These are phyloP conservation scores for Guyanaporus albipodus DNA, from an alignment of 768 basidiomycete species.

Conservation along the genomic window DNA sequence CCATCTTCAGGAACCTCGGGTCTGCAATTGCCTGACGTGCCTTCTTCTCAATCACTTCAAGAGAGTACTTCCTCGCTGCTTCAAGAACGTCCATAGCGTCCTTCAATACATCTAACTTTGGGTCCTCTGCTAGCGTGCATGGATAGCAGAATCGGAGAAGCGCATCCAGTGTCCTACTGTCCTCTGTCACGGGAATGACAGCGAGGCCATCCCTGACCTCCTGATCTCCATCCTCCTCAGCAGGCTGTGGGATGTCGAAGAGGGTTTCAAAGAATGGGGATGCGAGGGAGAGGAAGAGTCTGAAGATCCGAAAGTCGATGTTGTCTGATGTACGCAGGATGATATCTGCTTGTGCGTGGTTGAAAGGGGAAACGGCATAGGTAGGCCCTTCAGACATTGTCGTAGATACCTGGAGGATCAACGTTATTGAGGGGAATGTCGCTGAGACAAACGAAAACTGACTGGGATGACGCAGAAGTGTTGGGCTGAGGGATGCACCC, in stretches of 20 bases:
- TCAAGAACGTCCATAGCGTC: neutral
- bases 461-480: too few relatives aligned
- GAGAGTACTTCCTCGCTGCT: neutral
- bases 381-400: neutral
- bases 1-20: neutral
- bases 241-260: slow-evolving; percentile 26
- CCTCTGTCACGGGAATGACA: neutral
- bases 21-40: neutral
- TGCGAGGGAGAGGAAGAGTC: neutral
- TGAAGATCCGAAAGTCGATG: neutral
- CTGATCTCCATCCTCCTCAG: neutral
- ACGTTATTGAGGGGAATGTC: neutral
- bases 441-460: too few relatives aligned
- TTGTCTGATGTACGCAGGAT: neutral
- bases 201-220: neutral
- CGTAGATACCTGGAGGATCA: neutral
- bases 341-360: neutral
- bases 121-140: neutral
- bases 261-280: neutral
- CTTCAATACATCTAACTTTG: neutral
- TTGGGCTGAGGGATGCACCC: too few relatives aligned
- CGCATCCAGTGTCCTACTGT: neutral
- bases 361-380: slow-evolving; percentile 8
- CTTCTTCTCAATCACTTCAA: neutral
- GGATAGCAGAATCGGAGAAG: neutral